These are phyloP conservation scores for Tolypocladium tundrense DNA, from an alignment of 2,329 filamentous ascomycete genomes.

Conservation along the genomic window DNA sequence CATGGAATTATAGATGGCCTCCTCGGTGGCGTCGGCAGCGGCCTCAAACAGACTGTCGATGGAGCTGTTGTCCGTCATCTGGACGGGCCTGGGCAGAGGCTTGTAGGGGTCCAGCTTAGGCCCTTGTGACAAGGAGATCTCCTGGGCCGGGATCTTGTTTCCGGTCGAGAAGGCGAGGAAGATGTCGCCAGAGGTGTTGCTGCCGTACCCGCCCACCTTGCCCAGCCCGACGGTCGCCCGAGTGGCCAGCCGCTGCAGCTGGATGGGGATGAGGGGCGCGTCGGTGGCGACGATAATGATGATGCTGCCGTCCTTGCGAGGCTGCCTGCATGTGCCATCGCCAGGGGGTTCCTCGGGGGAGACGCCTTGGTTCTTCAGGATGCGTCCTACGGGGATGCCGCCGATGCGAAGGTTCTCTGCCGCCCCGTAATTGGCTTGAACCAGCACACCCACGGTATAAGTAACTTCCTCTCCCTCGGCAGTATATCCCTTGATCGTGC, in stretches of 20 bases:
- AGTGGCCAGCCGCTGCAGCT: constrained; percentile 39
- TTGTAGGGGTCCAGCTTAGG: constrained; percentile 30
- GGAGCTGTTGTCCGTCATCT: constrained; percentile 41
- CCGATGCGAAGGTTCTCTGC: constrained; percentile 45
- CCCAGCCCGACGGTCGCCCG: constrained; percentile 52
- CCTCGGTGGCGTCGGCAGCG: constrained; percentile 51
- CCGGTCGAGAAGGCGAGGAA: constrained; percentile 58
- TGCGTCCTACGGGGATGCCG: constrained; percentile 50
- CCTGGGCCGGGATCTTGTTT: constrained; percentile 32
- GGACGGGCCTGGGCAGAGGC: constrained; percentile 19
- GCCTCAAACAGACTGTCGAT: constrained; percentile 54
- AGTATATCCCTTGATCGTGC: constrained; percentile 39
- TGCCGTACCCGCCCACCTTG: constrained; percentile 50
- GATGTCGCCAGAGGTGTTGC: constrained; percentile 55
- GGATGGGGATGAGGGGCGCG: constrained; percentile 18
- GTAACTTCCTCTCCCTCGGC: constrained; percentile 18
- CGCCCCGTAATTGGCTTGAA: constrained; percentile 56
- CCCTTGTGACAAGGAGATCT: constrained; percentile 8
- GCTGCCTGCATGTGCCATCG: constrained; percentile 5
- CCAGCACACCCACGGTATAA: constrained; percentile 51
- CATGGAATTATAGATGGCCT: constrained; percentile 55
- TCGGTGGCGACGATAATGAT: constrained; percentile 23
- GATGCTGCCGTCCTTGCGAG: constrained; percentile 24
- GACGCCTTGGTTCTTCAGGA: constrained; percentile 27
- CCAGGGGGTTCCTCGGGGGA: not conserved